Evolutionary conservation across 495 filamentous ascomycete genomes (phyloP), one percentile per base, ranked within the genome.

Genomic region (Penicillium simplicissimum): DNA sequence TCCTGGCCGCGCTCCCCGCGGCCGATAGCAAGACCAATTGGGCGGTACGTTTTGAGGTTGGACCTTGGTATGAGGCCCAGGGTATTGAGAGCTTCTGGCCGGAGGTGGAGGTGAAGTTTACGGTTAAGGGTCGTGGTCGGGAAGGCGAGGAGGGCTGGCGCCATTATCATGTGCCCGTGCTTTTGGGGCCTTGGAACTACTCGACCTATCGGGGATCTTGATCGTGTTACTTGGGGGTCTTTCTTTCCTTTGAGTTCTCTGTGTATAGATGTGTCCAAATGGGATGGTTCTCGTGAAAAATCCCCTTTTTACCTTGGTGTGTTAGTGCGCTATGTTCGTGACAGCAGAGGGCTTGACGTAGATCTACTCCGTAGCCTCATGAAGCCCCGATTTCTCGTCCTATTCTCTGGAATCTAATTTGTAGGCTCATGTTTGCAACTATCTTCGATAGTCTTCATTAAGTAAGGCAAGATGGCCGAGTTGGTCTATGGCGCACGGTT

Each of bases 151-250:
- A 79, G 56, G 80, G 79, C 49, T 87, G 81, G 68, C 82, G 90
- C 77, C 90, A 96, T 77, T 97, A 93, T 67, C 95, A 98, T 84
- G 90, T 98, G 4, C 95, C 95, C 28, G 77, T 98, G 71, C 66
- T 98, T 72, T 71, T 98, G 76, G 86, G 91, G 57, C 93, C 93
- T 45, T 97, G 88, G 80, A 92, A 88, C 69, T 98, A 96, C 78
- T 91, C 91, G 52, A 97, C 95, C 7, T 98, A 98, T 75, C 80
- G 95, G 67, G 95, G 95, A 2, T 82, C 78, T 45, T 82, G 62
- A 76, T 15, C 25, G 19, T 35, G 13, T 8, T 49, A 25, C n/a
- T 5, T 4, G 4, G 2, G 4, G 9, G n/a, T 14, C 10, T 31
- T 14, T 42, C 6, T 17, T 19, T 42, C 5, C 13, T 45, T 21